Base-by-base conservation (phyloP, 2,329 filamentous ascomycete species). In the Stagonosporopsis vannaccii region DNA sequence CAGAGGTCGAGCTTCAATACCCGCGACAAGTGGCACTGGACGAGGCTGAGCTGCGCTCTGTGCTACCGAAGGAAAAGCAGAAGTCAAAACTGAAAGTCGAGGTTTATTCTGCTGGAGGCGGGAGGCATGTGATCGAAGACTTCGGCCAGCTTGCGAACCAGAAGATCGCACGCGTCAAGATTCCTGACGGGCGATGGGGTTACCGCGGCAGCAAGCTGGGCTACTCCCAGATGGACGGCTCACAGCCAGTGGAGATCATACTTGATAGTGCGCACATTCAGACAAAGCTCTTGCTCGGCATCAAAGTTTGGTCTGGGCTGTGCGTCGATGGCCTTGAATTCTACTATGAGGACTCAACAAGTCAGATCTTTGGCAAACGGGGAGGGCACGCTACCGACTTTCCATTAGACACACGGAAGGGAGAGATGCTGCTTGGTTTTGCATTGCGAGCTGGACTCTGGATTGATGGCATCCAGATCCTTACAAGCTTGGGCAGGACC, bases 251-350 rank as follows among this genome's bases (percentile, higher is more conserved):
- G 35, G 88, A 97, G 66, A 73, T 95, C 32, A 81, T 97, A 35
- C 87, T 96, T 59, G 85, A 89, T 37, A 90, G 88, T 69, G 85
- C 87, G 13, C 62, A 74, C 49, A 71, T 74, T 12, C 85, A 87
- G 60, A 90, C 86, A 28, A 89, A 92, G 60, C 83, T 97, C 26
- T 80, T 98, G 60, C 88, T 87, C 1, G 85, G 85, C 5, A 84
- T 97, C 53, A 84, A 87, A 57, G 82, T 96, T 13, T 96, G 92
- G 70, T 88, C 92, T 66, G 92, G 90, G 2, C 80, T 82, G 56
- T 89, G 89, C 4, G 72, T 98, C 12, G 90, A 96, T 72, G 95
- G 95, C 0, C 76, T 99, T 19, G 94, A 98, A 74, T 98, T 99
- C 75, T 82, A 90, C 56, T 98, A 97, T 71, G 94, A 98, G 69